Conservation (phyloP, 768 basidiomycete genomes). For the Gymnopilus junonius region DNA sequence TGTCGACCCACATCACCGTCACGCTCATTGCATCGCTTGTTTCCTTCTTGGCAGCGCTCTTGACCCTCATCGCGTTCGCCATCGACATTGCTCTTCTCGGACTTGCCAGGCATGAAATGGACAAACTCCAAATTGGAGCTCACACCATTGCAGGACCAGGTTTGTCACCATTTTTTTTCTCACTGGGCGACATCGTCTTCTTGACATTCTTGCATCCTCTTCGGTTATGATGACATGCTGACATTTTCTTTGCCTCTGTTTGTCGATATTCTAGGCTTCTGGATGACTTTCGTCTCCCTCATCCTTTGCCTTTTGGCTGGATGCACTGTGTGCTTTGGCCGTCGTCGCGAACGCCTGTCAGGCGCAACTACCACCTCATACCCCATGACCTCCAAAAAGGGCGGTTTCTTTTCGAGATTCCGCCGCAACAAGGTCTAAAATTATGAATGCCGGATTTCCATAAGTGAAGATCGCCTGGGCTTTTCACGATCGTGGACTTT, state of each 20-base stretch:
- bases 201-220: not conserved
- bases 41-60: conserved; percentile 71
- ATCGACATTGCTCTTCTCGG: conserved; percentile 78
- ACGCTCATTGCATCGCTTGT: conserved; percentile 65
- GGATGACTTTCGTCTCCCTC: conserved; percentile 73
- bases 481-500: not conserved
- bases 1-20: conserved; percentile 50
- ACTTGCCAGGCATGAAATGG: conserved; percentile 61
- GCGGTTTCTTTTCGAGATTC: conserved; percentile 11
- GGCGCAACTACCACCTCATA: conserved; percentile 18
- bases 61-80: conserved; percentile 75
- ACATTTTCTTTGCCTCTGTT: not conserved
- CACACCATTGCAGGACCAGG: conserved; percentile 67
- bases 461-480: not conserved
- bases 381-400: conserved; percentile 3
- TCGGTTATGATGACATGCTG: not conserved
- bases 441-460: not conserved
- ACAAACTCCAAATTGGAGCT: conserved; percentile 48
- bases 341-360: conserved; percentile 57
- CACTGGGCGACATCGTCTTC: not conserved
- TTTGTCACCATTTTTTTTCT: conserved; percentile 33
- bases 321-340: conserved; percentile 72
- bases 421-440: conserved; percentile 6
- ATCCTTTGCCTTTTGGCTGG: conserved; percentile 68
- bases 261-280: conserved; percentile 55